Conservation (phyloP, 2,329 filamentous ascomycete species). For the Botryotinia calthae region DNA sequence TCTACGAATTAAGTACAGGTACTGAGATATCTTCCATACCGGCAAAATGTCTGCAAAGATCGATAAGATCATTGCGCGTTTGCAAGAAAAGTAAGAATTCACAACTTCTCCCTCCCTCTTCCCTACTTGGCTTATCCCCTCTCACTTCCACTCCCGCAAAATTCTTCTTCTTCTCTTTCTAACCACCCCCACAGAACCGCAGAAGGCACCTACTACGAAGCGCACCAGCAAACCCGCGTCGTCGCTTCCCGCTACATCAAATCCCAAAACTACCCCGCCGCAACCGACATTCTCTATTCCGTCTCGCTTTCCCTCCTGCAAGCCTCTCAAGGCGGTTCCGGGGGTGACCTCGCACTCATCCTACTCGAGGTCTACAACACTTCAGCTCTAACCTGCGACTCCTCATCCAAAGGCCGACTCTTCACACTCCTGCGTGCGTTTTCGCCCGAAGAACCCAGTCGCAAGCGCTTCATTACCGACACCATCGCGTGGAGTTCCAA, state of each 20-base stretch:
- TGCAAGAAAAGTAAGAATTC: conserved; percentile 67
- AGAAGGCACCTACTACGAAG: conserved; percentile 95
- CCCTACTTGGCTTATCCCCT: conserved; percentile 21
- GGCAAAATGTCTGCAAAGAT: conserved; percentile 52
- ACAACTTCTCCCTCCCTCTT: conserved; percentile 17
- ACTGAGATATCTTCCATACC: not conserved
- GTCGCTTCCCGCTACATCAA: conserved; percentile 94
- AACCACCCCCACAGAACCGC: conserved; percentile 61
- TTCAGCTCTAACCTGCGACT: conserved; percentile 74
- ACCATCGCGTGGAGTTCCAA: conserved; percentile 62
- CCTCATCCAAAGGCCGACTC: conserved; percentile 70
- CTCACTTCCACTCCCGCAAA: not conserved
- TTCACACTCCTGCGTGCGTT: conserved; percentile 80
- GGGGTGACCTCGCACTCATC: conserved; percentile 84
- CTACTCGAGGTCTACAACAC: conserved; percentile 90
- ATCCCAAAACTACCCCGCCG: conserved; percentile 76
- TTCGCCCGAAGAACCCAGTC: conserved; percentile 76
- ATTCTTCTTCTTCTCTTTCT: conserved; percentile 19
- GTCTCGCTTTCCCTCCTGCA: conserved; percentile 84
- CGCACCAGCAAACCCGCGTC: conserved; percentile 95
- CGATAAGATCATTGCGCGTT: conserved; percentile 68
- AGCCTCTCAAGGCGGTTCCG: conserved; percentile 90
- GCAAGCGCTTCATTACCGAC: conserved; percentile 88
- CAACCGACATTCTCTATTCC: conserved; percentile 80
- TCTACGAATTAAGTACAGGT: not conserved